Conservation (phyloP, 2,329 filamentous ascomycete genomes). For the Alternaria triticimaculans region DNA sequence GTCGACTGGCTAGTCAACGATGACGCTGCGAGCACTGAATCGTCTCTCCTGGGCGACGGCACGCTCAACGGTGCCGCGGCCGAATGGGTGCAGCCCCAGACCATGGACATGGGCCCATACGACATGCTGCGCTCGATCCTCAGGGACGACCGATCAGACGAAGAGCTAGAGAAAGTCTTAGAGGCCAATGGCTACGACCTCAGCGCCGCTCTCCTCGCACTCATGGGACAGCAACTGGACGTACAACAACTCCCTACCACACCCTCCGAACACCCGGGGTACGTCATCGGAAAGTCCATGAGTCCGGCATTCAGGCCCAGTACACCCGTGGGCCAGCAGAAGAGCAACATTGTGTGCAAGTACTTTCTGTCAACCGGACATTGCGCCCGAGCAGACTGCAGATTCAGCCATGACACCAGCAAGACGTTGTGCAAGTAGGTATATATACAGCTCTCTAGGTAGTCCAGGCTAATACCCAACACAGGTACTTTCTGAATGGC, state of each 20-base stretch:
- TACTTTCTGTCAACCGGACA: conserved; percentile 97
- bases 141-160: conserved; percentile 85
- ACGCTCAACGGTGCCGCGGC: conserved; percentile 80
- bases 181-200: conserved; percentile 91
- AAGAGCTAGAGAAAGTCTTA: conserved; percentile 92
- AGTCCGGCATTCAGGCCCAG: conserved; percentile 72
- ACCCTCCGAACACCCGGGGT: conserved; percentile 65
- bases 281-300: conserved; percentile 91
- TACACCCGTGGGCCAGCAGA: conserved; percentile 78
- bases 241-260: conserved; percentile 55
- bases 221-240: conserved; percentile 77
- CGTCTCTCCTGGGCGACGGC: conserved; percentile 71
- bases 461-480: conserved; percentile 31
- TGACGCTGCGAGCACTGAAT: conserved; percentile 82
- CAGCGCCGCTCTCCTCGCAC: conserved; percentile 84
- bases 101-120: conserved; percentile 94
- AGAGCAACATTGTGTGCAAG: conserved; percentile 91
- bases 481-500: conserved; percentile 92
- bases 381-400: conserved; percentile 92
- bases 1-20: conserved; percentile 95
- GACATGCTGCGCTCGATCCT: conserved; percentile 97
- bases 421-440: conserved; percentile 98
- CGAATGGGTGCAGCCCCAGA: conserved; percentile 73
- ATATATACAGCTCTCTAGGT: background rate
- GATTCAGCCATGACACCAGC: conserved; percentile 95